Percentiles rank a stretch among this genome's conserved stretches.
Evolutionary conservation across 2,329 filamentous ascomycete genomes (phyloP).

Genomic region (Orbilia quercus): DNA sequence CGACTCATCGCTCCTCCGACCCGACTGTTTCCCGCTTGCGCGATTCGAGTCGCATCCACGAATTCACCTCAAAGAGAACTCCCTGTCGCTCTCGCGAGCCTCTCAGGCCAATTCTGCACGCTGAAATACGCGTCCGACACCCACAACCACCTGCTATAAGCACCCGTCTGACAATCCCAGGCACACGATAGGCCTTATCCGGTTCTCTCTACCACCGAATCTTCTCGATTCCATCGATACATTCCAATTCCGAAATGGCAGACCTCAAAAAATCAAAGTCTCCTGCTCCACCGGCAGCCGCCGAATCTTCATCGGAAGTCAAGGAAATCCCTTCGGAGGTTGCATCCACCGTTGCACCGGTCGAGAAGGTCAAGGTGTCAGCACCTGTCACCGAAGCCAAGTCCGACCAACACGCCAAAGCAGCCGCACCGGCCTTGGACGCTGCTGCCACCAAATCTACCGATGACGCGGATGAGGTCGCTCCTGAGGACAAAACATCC

Average conservation of each 20-base stretch:
- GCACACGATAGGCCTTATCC: neutral
- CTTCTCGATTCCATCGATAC: constrained; percentile 11
- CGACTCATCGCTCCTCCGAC: constrained; percentile 16
- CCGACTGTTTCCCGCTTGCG: constrained; percentile 32
- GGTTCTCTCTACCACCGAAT: neutral
- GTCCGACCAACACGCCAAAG: constrained; percentile 34
- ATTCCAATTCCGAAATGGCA: constrained; percentile 33
- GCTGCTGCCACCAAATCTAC: constrained; percentile 38
- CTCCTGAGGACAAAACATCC: constrained; percentile 21
- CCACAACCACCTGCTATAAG: constrained; percentile 38
- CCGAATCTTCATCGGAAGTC: constrained; percentile 50
- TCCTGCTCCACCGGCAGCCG: constrained; percentile 46
- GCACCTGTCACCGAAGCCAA: constrained; percentile 45
- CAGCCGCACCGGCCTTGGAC: constrained; percentile 26
- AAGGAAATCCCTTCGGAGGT: constrained; percentile 53
- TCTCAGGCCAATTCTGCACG: constrained; percentile 38
- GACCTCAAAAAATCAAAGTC: constrained; percentile 41
- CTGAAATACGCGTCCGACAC: constrained; percentile 53
- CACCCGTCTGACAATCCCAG: neutral
- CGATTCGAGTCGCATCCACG: constrained; percentile 51
- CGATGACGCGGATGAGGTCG: constrained; percentile 47
- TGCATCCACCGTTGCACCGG: constrained; percentile 55
- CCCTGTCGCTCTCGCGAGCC: constrained; percentile 20
- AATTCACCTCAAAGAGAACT: constrained; percentile 23
- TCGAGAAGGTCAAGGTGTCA: constrained; percentile 49